phyloP scores from a whole-genome alignment of 352 stramenopile genomes.

The Aphanomyces stellatus region DNA sequence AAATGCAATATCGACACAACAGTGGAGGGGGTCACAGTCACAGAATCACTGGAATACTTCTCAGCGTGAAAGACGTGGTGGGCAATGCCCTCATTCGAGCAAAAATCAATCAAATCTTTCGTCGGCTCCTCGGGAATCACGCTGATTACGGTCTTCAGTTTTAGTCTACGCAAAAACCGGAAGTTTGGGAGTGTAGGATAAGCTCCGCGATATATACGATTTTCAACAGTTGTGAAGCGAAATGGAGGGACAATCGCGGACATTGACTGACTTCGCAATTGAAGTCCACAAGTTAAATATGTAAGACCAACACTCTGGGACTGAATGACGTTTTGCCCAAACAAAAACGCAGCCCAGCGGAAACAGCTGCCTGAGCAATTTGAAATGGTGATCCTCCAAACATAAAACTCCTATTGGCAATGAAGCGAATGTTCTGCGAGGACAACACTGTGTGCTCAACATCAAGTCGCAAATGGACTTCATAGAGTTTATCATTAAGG shows the following conservation, averaged over 20 bases:
- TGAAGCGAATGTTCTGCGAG: too few relatives aligned
- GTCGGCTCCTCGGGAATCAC: slow-evolving; percentile 75
- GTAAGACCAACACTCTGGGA: too few relatives aligned
- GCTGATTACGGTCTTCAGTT: slow-evolving; percentile 69
- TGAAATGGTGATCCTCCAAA: too few relatives aligned
- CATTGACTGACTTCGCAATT: too few relatives aligned
- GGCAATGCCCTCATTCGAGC: slow-evolving; percentile 51
- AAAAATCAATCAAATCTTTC: slow-evolving; percentile 67
- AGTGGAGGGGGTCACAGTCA: slow-evolving; percentile 66
- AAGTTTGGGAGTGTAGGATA: slow-evolving; percentile 86
- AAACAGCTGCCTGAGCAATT: too few relatives aligned
- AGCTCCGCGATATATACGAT: slow-evolving; percentile 65
- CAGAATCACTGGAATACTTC: slow-evolving; percentile 83
- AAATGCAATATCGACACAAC: slow-evolving; percentile 73
- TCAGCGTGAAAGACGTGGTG: slow-evolving; percentile 75
- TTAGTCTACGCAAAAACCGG: slow-evolving; percentile 60
- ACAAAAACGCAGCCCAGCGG: too few relatives aligned
- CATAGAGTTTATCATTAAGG: too few relatives aligned
- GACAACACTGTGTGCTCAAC: too few relatives aligned
- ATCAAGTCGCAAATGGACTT: too few relatives aligned
- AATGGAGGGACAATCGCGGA: slow-evolving; percentile 79
- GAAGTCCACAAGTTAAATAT: too few relatives aligned
- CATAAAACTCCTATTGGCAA: too few relatives aligned
- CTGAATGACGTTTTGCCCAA: too few relatives aligned
- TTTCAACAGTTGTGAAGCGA: slow-evolving; percentile 77